These are phyloP conservation scores for Cladochytrium replicatum DNA, from an alignment of 192 early-diverging fungal species.

Conservation along the genomic window DNA sequence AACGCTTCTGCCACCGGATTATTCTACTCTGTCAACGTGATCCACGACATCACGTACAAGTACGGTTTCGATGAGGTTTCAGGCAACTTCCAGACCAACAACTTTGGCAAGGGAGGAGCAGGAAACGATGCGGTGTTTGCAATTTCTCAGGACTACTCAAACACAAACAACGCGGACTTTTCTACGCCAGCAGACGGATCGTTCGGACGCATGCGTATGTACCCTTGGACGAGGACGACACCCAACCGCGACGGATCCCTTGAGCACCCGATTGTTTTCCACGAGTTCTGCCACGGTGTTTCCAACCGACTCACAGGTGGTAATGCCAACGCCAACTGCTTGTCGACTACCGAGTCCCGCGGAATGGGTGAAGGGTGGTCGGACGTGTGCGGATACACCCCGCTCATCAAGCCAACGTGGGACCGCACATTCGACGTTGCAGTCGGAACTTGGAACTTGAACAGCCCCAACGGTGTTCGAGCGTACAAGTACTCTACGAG, in stretches of 20 bases:
- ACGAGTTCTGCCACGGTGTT: conserved; percentile 58
- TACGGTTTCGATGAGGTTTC: conserved; percentile 16
- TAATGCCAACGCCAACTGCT: conserved; percentile 48
- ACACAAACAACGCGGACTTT: conserved; percentile 55
- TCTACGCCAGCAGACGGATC: conserved; percentile 48
- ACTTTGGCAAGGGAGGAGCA: conserved; percentile 34
- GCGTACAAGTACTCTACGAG: conserved; percentile 38
- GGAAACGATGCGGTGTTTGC: conserved; percentile 30
- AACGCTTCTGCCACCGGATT: neutral
- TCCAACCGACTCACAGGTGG: conserved; percentile 59
- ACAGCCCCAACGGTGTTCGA: conserved; percentile 31
- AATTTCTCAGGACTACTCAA: conserved; percentile 24
- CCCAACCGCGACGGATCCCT: conserved; percentile 50
- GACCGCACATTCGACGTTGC: conserved; percentile 31
- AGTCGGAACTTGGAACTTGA: conserved; percentile 26
- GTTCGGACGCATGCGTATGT: conserved; percentile 42
- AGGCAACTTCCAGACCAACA: conserved; percentile 30
- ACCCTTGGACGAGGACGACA: conserved; percentile 28
- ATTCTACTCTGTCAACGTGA: neutral
- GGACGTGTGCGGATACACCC: conserved; percentile 36
- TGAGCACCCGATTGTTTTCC: conserved; percentile 47
- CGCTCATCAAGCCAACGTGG: conserved; percentile 19
- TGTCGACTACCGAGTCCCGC: conserved; percentile 38
- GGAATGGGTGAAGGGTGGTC: conserved; percentile 65
- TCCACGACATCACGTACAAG: conserved; percentile 2